Evolutionary conservation across 192 early-diverging fungal genomes (phyloP).

Genomic region (Gigaspora rosea): DNA sequence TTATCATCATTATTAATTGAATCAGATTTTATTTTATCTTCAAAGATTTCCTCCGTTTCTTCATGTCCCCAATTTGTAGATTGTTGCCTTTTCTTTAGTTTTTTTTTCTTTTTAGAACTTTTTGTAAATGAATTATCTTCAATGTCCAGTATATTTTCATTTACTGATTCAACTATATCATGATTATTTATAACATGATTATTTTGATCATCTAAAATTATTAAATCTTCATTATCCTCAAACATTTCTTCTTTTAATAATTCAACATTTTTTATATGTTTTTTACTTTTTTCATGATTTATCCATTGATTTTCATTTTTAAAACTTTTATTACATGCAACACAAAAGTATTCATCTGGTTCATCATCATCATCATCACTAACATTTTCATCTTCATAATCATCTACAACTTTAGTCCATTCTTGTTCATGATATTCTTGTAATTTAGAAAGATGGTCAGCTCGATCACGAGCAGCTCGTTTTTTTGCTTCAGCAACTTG

Average conservation of each 20-base stretch:
- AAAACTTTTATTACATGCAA: slow-evolving; percentile 88
- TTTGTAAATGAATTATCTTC: slow-evolving; percentile 42
- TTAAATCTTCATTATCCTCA: slow-evolving; percentile 54
- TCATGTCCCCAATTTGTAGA: not conserved
- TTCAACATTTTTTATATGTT: slow-evolving; percentile 80
- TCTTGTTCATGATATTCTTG: slow-evolving; percentile 66
- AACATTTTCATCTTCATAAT: slow-evolving; percentile 38
- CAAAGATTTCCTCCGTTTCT: too few species aligned
- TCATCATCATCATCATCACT: slow-evolving; percentile 47
- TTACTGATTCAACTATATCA: slow-evolving; percentile 41
- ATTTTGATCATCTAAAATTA: not conserved
- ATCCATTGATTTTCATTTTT: slow-evolving; percentile 75
- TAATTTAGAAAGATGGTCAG: slow-evolving; percentile 50
- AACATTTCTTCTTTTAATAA: slow-evolving; percentile 74
- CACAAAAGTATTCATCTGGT: slow-evolving; percentile 75
- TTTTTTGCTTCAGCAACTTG: slow-evolving; percentile 62
- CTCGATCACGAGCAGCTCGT: slow-evolving; percentile 59
- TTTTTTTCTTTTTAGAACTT: slow-evolving; percentile 40
- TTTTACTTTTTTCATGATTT: slow-evolving; percentile 87
- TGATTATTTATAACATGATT: slow-evolving; percentile 42
- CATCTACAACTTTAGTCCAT: slow-evolving; percentile 66
- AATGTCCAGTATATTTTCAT: slow-evolving; percentile 17
- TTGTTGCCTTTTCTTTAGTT: slow-evolving; percentile 30
- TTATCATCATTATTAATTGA: slow-evolving; percentile 42
- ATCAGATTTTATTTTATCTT: slow-evolving; percentile 30